phyloP scores from a whole-genome alignment of 2,329 filamentous ascomycete species.

The Lachnum nothofagi region DNA sequence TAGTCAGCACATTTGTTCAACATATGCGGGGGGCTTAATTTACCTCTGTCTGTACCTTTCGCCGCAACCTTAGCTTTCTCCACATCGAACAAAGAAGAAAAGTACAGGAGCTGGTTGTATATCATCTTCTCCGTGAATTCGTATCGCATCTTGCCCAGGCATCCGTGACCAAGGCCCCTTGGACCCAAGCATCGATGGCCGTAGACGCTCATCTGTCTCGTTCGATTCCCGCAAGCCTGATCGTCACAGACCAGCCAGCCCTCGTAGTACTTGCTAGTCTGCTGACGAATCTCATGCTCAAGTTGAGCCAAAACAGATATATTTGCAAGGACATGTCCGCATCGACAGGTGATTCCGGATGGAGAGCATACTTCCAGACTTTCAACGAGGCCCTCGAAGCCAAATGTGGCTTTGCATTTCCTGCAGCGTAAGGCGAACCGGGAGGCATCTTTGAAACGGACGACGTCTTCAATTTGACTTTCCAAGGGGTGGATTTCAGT shows the following conservation, averaged over 20 bases:
- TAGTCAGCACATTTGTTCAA: constrained; percentile 19
- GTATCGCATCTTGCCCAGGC: constrained; percentile 80
- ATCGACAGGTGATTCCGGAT: constrained; percentile 68
- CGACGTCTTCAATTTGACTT: constrained; percentile 84
- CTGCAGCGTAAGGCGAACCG: constrained; percentile 76
- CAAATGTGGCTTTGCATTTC: constrained; percentile 64
- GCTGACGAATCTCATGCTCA: constrained; percentile 73
- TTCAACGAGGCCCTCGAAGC: constrained; percentile 69
- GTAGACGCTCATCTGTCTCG: constrained; percentile 88
- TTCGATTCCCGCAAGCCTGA: constrained; percentile 76
- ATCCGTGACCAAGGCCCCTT: constrained; percentile 76
- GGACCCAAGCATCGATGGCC: constrained; percentile 85
- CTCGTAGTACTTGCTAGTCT: constrained; percentile 83
- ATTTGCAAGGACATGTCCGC: constrained; percentile 62
- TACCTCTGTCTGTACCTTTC: constrained; percentile 42
- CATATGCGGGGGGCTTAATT: background rate
- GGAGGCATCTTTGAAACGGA: constrained; percentile 78
- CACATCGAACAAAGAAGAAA: constrained; percentile 79
- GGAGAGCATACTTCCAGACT: constrained; percentile 60
- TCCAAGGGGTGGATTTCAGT: constrained; percentile 84
- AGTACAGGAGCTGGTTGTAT: constrained; percentile 92
- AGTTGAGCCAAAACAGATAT: constrained; percentile 80
- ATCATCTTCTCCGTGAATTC: constrained; percentile 83
- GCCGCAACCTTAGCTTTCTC: constrained; percentile 65
- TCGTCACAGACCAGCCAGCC: constrained; percentile 90